Base-by-base conservation (phyloP, 2,329 filamentous ascomycete species). In the Westerdykella ornata region DNA sequence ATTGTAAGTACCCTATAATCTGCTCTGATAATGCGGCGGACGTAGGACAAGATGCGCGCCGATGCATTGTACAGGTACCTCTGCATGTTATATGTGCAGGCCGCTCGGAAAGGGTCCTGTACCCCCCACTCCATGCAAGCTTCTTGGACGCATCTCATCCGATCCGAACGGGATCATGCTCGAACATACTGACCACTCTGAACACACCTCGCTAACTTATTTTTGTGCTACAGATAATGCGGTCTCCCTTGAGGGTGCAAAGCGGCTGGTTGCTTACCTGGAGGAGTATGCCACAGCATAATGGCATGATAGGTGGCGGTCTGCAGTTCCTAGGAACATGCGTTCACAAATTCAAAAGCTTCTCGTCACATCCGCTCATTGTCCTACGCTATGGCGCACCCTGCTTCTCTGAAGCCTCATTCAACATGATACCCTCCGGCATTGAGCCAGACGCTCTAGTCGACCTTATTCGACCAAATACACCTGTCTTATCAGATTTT, bases 221-320 rank as follows among this genome's bases (percentile, higher is more conserved):
- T 52, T n/a, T 39, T 35, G 52, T 46, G 15, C 39, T 17, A 43
- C 48, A 70, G 68, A 96, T 70, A 96, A 95, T 68, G 84, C 86
- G 2, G 82, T 96, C 32, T 67, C 84, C 0, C 60, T 83, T 0
- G 76, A 78, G 31, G 82, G 78, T 0, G 82, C 80, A 0, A 72
- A 85, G 66, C 83, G 83, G 65, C 71, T 89, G 35, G 81, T 77
- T 35, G 66, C 68, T 19, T 87, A 84, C 48, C 74, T 88, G 39
- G 68, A 76, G 40, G 76, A 79, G 16, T 82, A 74, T 65, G 77
- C 76, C 22, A 9, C 22, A 7, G 46, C 43, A 54, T 50, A 35
- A 51, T 29, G 44, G 39, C 41, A 51, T 49, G 39, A 45, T 36
- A 38, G 18, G 38, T 37, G 31, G 32, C 29, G 42, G 42, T 42